Evolutionary conservation across 2,329 filamentous ascomycete genomes (phyloP), one percentile per base, ranked within the genome.

Genomic region (Verticillium dahliae): DNA sequence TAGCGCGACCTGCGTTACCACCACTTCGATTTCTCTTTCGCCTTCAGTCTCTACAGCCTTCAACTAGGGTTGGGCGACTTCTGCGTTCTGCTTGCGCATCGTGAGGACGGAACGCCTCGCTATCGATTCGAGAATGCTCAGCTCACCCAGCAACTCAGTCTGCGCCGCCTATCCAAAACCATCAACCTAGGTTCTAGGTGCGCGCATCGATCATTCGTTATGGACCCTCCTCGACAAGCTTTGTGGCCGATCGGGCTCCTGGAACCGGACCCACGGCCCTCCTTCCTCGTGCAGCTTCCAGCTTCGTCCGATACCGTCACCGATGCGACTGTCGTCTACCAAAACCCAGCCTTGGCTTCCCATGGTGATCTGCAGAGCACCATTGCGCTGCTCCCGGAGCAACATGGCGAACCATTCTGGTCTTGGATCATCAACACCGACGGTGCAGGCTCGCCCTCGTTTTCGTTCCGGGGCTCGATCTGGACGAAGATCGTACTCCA

Each of bases 191-290:
- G n/a, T 22, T 22, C 45, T 13, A 50, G 45, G 45, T 50, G 45
- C 18, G 45, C 45, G 2, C n/a, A 22, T 50, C 18, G 7, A 27
- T 22, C 9, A 22, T 18, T 27, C 57, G 57, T 18, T 59, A 65
- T 65, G 63, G 57, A 65, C 59, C 63, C 63, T 57, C 63, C 63
- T 57, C 62, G 64, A 34, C 61, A 62, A 58, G 61, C 62, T 57
- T 61, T 75, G 62, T 73, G 72, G 67, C 71, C 77, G 59, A 66
- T 75, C 62, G 75, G 78, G 65, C 71, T 80, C 13, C 71, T 79
- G 65, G 70, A 74, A 62, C 72, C 70, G 63, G 77, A 80, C 62
- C 74, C 75, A 35, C 72, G 77, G 60, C 75, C 77, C 59, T 74
- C 74, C 54, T 80, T 80, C 55, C 69, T 79, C 61, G 72, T 75